These are phyloP conservation scores for Aschersonia sp. DNA, from an alignment of 2,329 filamentous ascomycete species.

Conservation along the genomic window DNA sequence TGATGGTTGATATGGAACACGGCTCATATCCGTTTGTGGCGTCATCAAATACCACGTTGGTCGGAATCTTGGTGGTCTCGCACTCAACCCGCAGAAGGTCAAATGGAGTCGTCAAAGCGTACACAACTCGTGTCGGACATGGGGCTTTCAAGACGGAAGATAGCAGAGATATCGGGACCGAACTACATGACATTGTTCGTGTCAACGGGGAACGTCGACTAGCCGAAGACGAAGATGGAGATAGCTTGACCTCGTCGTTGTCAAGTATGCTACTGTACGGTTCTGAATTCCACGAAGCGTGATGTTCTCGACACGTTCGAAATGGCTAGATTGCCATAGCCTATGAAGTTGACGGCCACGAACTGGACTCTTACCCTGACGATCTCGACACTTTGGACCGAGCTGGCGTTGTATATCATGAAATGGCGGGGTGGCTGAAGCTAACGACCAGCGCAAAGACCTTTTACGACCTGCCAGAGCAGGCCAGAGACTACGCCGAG, in stretches of 20 bases:
- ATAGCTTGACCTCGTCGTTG: constrained; percentile 49
- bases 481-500: constrained; percentile 49
- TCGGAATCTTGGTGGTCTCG: constrained; percentile 47
- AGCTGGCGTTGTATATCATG: constrained; percentile 52
- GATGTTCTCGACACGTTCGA: constrained; percentile 8
- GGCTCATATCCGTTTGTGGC: constrained; percentile 15
- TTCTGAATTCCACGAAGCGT: constrained; percentile 38
- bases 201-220: constrained; percentile 32
- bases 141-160: constrained; percentile 57
- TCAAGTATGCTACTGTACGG: constrained; percentile 58
- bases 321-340: constrained; percentile 34
- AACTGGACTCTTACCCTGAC: constrained; percentile 42
- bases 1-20: constrained; percentile 54
- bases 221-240: constrained; percentile 45
- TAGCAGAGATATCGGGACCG: constrained; percentile 24
- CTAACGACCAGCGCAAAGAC: constrained; percentile 44
- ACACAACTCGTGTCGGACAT: constrained; percentile 47
- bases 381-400: constrained; percentile 43
- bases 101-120: constrained; percentile 54
- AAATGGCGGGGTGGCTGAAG: constrained; percentile 55
- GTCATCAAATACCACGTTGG: constrained; percentile 3
- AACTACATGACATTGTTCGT: constrained; percentile 31
- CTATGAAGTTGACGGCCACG: constrained; percentile 34
- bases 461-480: constrained; percentile 47
- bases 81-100: constrained; percentile 45